phyloP scores from a whole-genome alignment of 2,329 filamentous ascomycete species.

The Pseudogymnoascus pannorum region DNA sequence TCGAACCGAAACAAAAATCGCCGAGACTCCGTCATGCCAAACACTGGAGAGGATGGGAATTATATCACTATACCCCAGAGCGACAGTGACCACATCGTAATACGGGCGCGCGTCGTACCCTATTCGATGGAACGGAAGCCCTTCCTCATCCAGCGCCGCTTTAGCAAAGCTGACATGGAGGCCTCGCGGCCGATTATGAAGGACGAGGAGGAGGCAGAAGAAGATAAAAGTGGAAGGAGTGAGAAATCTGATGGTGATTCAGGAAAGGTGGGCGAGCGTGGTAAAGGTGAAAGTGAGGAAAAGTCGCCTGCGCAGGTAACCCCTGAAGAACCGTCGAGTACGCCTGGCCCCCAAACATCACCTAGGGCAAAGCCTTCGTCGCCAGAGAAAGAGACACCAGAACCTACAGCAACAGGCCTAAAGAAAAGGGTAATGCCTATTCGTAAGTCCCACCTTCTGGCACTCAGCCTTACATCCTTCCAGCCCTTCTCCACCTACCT shows the following conservation, averaged over 20 bases:
- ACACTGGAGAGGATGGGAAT: background rate
- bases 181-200: slow-evolving; percentile 18
- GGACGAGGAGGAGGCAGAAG: background rate
- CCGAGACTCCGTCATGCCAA: background rate
- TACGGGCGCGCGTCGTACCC: slow-evolving; percentile 40
- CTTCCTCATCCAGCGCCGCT: slow-evolving; percentile 42
- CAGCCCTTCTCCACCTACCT: slow-evolving; percentile 8
- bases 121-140: slow-evolving; percentile 35
- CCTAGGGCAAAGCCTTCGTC: background rate
- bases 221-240: background rate
- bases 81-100: slow-evolving; percentile 24
- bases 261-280: background rate
- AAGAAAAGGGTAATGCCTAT: slow-evolving; percentile 34
- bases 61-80: background rate
- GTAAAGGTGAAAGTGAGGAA: background rate
- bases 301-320: slow-evolving; percentile 8
- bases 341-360: background rate
- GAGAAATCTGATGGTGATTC: background rate
- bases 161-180: slow-evolving; percentile 36
- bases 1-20: slow-evolving; percentile 17
- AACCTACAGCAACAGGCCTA: background rate
- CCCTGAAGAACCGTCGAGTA: slow-evolving; percentile 3
- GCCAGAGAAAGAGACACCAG: background rate
- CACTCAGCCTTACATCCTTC: slow-evolving; percentile 13
- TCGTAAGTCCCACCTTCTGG: slow-evolving; percentile 32